Evolutionary conservation across 441 rosid genomes (phyloP), one percentile per base, ranked within the genome.

Genomic region (Brassica balearica): DNA sequence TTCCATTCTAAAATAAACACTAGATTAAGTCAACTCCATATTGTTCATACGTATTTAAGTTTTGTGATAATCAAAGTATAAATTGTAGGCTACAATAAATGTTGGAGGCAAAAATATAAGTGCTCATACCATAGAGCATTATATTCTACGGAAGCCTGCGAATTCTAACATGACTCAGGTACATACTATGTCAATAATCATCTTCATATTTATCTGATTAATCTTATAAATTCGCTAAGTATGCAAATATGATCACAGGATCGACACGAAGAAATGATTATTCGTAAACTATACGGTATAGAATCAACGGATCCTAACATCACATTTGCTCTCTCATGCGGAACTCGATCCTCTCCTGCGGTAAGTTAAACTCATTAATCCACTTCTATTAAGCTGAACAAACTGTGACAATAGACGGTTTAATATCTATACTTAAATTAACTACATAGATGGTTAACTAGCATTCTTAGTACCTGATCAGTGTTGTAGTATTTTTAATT

Each of bases 321-420:
- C 80, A 85, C 90, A 63, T 93, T 95, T 76, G 96, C 97, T 74
- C 95, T 95, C 8, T 90, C 91, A 69, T 88, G 90, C 12, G 99
- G 99, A 83, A 88, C 98, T 55, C 95, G 96, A 55, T 95, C 98
- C 10, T 93, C 99, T 20, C 99, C 98, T 0, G 98, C 99, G 2
- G 99, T 92, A 82, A 91, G 89, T 72, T 3, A 12, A n/a, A n/a
- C 10, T 69, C 75, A 38, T 51, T 27, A 34, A 7, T 72, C 10
- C 32, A 56, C 27, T 71, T 34, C 43, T 58, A 2, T 17, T 46
- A 19, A 20, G 20, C 19, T 19, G 19, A 19, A 19, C 38, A 61
- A 48, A 8, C 34, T 41, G 43, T 66, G 1, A 58, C 1, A 66
- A 3, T 20, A 41, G 14, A 34, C 62, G 9, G 10, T 34, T 32